Evolutionary conservation across 2,329 filamentous ascomycete species (phyloP).

Genomic region (Aspergillus sp.): DNA sequence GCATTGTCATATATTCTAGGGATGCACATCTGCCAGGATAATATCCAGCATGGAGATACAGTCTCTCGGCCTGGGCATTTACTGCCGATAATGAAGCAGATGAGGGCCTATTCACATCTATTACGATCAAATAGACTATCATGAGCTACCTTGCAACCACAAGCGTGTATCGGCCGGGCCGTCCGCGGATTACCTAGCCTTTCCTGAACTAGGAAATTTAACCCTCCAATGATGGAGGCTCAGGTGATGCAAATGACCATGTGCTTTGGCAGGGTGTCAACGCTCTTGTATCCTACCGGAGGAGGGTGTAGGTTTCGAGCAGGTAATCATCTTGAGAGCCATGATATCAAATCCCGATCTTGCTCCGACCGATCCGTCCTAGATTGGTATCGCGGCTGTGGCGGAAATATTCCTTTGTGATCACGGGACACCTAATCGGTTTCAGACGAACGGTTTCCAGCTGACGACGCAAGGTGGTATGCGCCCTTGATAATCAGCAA

Average conservation of each 20-base stretch:
- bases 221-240: slow-evolving; percentile 14
- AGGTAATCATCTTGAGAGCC: slow-evolving; percentile 1
- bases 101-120: background rate
- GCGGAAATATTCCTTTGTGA: slow-evolving; percentile 15
- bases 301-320: slow-evolving; percentile 1
- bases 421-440: background rate
- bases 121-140: slow-evolving; percentile 17
- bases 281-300: slow-evolving; percentile 2
- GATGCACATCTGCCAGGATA: too few species aligned
- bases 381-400: slow-evolving; percentile 22
- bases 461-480: slow-evolving; percentile 20
- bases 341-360: background rate
- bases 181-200: slow-evolving; percentile 10
- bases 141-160: slow-evolving; percentile 7
- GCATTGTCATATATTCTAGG: too few species aligned
- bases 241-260: slow-evolving; percentile 13
- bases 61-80: background rate
- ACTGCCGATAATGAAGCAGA: background rate
- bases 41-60: background rate
- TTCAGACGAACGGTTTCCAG: background rate
- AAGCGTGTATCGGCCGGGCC: slow-evolving; percentile 1
- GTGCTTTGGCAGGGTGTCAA: background rate
- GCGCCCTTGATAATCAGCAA: background rate
- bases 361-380: slow-evolving; percentile 9
- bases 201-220: slow-evolving; percentile 10